Evolutionary conservation across 495 filamentous ascomycete species (phyloP), one percentile per base, ranked within the genome.

Genomic region (Evernia prunastri): DNA sequence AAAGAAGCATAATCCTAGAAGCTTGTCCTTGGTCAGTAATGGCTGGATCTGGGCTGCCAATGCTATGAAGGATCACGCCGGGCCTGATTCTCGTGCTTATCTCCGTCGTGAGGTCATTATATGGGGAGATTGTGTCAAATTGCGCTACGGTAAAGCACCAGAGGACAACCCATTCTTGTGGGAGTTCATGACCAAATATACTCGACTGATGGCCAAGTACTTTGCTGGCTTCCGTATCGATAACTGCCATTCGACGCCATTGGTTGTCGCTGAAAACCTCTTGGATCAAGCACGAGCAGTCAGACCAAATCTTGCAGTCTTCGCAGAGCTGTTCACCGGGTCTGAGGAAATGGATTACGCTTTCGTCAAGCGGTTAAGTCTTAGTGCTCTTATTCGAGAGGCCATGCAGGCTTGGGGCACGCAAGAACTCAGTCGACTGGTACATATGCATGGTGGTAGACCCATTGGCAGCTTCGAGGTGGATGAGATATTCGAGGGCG

Each of bases 21-120:
- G 89, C 56, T 77, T 97, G 40, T 90, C 90, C 5, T 76, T 99
- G 23, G 92, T 87, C 37, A 97, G 96, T 76, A 99, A 99, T 72
- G 95, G 95, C 63, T 99, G 95, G 95, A 91, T 97, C 25, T 99
- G 95, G 95, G 91, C 90, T 66, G 92, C 94, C 18, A 91, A 96
- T 71, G 92, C 91, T 0, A 83, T 97, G 75, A 85, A 88, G 31
- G 95, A 99, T 74, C 93, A 96, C 72, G 95, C 95, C 23, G 95
- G 95, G 0, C 87, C 90, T 1, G 74, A 88, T 47, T 97, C 93
- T 3, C 87, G 87, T 47, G 90, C 93, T 42, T 99, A 99, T 69
- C 82, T 97, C 9, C 86, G 91, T 29, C 84, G 95, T 49, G 91
- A 99, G 74, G 91, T 99, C 58, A 97, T 99, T 67, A 89, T 96